Conservation (phyloP, 2,329 filamentous ascomycete genomes). For the Aspergillus brunneoviolaceus region DNA sequence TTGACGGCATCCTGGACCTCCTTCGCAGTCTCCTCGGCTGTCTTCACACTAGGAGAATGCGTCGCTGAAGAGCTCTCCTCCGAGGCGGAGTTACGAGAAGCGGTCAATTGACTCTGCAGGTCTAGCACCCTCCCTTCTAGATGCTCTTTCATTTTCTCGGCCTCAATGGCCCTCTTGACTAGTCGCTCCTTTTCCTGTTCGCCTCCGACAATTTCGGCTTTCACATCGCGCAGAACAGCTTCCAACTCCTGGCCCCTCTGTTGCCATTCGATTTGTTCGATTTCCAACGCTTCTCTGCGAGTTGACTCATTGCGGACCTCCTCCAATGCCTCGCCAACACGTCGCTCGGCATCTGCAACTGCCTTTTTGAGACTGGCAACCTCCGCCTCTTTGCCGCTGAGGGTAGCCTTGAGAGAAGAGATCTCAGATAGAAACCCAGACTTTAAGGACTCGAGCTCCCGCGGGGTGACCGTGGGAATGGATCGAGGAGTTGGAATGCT, state of each 20-base stretch:
- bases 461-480: constrained; percentile 83
- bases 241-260: constrained; percentile 84
- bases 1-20: constrained; percentile 85
- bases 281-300: constrained; percentile 67
- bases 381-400: constrained; percentile 91
- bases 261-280: constrained; percentile 81
- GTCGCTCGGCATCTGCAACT: constrained; percentile 84
- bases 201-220: constrained; percentile 73
- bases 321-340: constrained; percentile 83
- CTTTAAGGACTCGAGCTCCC: constrained; percentile 90
- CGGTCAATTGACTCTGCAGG: constrained; percentile 47
- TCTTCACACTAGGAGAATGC: constrained; percentile 38
- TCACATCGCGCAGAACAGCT: constrained; percentile 72
- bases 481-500: constrained; percentile 89
- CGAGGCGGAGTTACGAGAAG: constrained; percentile 36
- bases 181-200: constrained; percentile 82
- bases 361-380: constrained; percentile 83
- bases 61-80: constrained; percentile 33
- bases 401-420: constrained; percentile 84
- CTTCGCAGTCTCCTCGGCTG: constrained; percentile 48
- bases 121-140: constrained; percentile 48
- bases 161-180: constrained; percentile 71
- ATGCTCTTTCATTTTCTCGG: constrained; percentile 58
- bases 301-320: constrained; percentile 74
- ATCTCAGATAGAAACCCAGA: constrained; percentile 90